These are phyloP conservation scores for Salisapilia sapeloensis DNA, from an alignment of 352 stramenopile species.

Conservation along the genomic window DNA sequence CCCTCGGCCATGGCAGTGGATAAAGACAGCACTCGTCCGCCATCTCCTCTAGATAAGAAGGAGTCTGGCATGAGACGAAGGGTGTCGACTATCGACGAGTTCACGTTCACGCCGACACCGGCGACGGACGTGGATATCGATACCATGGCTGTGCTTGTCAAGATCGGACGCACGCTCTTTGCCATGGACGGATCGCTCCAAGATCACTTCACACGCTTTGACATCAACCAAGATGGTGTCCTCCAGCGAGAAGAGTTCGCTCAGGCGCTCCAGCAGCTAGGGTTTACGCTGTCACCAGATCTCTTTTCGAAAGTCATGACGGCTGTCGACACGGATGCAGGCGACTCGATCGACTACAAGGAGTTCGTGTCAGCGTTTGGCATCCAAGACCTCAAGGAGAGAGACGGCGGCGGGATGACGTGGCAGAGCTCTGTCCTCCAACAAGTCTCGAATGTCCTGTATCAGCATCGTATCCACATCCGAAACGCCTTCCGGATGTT, in stretches of 20 bases:
- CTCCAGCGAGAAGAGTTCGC: constrained; percentile 65
- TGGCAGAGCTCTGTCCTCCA: constrained; percentile 88
- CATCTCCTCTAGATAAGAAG: constrained; percentile 11
- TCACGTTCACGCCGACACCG: constrained; percentile 30
- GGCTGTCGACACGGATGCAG: constrained; percentile 77
- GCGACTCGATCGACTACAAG: constrained; percentile 84
- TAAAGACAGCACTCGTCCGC: constrained; percentile 4
- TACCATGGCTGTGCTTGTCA: constrained; percentile 62
- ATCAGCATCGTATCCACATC: constrained; percentile 88
- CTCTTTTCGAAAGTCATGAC: constrained; percentile 64
- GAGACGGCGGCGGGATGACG: constrained; percentile 37
- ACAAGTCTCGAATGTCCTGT: constrained; percentile 88
- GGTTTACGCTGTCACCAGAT: constrained; percentile 31
- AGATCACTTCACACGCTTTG: constrained; percentile 73
- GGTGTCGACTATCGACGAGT: constrained; percentile 39
- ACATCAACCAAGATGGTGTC: constrained; percentile 73
- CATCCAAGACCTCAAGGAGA: constrained; percentile 65
- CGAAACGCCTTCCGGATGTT: constrained; percentile 87
- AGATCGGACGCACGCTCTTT: constrained; percentile 69
- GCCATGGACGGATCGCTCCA: constrained; percentile 46
- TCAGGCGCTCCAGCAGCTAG: constrained; percentile 39
- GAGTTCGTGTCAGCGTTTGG: constrained; percentile 85
- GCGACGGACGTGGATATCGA: constrained; percentile 57
- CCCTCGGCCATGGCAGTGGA: constrained; percentile 5
- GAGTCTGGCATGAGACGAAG: no score